A percentile compares a stretch with the other conserved stretches of the same genome.
Evolutionary conservation across 2,329 filamentous ascomycete species (phyloP).

Genomic region (Bipolaris zeicola): DNA sequence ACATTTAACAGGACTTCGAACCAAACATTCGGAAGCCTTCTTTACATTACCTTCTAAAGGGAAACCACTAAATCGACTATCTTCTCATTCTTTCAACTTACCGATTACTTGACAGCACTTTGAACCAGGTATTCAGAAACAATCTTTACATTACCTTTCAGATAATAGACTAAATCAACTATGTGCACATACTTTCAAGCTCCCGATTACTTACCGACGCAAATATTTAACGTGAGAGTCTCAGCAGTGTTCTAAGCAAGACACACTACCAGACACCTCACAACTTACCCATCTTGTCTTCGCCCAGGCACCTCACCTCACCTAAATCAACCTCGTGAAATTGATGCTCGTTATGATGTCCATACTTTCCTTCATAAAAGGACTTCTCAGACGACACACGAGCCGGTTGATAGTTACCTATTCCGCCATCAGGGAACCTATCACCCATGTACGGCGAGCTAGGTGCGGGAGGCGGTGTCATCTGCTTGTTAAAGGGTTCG

Average conservation of each 20-base stretch:
- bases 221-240: too few species aligned
- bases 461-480: background rate
- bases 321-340: background rate
- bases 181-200: too few species aligned
- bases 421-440: background rate
- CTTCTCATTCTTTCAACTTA: background rate
- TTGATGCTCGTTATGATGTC: background rate
- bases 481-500: background rate
- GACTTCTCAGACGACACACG: background rate
- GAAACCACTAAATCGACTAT: too few species aligned
- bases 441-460: background rate
- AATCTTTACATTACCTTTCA: too few species aligned
- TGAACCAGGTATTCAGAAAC: too few species aligned
- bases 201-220: too few species aligned
- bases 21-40: too few species aligned
- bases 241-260: background rate
- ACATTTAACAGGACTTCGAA: background rate
- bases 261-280: background rate
- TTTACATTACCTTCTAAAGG: too few species aligned
- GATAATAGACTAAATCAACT: too few species aligned
- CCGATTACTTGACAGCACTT: background rate
- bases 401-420: background rate
- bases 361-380: background rate
- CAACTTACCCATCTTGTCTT: background rate
- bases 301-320: background rate